Evolutionary conservation across 1,284 basidiomycete genomes (phyloP), one percentile per base, ranked within the genome.

Genomic region (Pseudozyma flocculosa): DNA sequence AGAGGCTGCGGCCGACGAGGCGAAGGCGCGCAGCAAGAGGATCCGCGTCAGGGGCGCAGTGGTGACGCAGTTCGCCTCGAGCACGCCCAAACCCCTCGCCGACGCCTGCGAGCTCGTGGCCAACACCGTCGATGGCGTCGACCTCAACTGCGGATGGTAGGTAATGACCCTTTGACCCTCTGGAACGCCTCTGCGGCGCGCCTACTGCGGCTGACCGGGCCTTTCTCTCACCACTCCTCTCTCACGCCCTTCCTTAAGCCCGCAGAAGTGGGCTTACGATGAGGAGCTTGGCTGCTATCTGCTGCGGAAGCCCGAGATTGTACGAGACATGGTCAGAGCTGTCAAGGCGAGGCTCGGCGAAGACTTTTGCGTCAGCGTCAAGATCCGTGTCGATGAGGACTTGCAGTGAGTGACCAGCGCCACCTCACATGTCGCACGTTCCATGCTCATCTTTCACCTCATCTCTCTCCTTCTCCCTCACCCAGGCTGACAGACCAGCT

Each of bases 221-320:
- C n/a, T n/a, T n/a, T n/a, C n/a, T n/a, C n/a, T n/a, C n/a, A n/a
- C n/a, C n/a, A n/a, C n/a, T n/a, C n/a, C n/a, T n/a, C n/a, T n/a
- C n/a, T n/a, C n/a, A n/a, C n/a, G n/a, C n/a, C n/a, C n/a, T n/a
- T n/a, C n/a, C n/a, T n/a, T 7, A 5, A 59, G 59, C 42, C 75
- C 75, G 1, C 73, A 75, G 44, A 39, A 71, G 1, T 76, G 73
- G 69, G 74, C 74, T 4, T 78, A 75, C 61, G 67, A 80, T 48
- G 84, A 84, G 75, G 81, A 82, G 4, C 82, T 86, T 29, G 84
- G 84, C 0, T 84, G 82, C 30, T 84, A 82, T 15, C 73, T 86
- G 4, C 78, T 86, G 0, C 78, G 84, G 4, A 82, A 84, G 67
- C 84, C 84, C 1, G 83, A 85, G 44, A 72, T 81, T 2, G 84